These are phyloP conservation scores for Solanum sejunctum DNA, from an alignment of 257 asterid genomes.

Conservation along the genomic window DNA sequence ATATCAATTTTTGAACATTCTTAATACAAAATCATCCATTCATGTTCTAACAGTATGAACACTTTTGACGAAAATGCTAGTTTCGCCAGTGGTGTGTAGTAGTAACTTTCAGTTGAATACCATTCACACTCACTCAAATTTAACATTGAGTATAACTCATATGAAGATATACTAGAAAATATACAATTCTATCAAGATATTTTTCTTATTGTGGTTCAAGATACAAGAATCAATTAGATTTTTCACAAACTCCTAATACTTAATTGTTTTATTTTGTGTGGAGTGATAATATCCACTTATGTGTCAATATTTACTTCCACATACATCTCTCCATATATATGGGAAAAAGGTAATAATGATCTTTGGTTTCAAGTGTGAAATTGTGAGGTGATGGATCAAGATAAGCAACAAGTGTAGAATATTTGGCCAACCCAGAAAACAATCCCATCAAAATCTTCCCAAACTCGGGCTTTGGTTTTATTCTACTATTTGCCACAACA, in stretches of 20 bases:
- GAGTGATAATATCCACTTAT: neutral
- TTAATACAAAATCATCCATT: too few species aligned
- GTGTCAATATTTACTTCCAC: neutral
- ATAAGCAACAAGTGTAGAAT: constrained; percentile 69
- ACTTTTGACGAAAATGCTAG: too few species aligned
- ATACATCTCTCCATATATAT: neutral
- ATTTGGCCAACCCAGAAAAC: constrained; percentile 30
- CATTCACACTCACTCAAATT: neutral
- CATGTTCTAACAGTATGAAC: too few species aligned
- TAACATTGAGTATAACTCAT: neutral
- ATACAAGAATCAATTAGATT: neutral
- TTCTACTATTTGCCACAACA: neutral
- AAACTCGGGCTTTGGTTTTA: constrained; percentile 7
- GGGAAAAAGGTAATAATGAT: neutral
- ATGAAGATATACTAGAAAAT: neutral
- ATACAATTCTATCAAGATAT: too few species aligned
- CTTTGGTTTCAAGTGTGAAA: neutral
- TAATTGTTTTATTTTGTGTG: neutral
- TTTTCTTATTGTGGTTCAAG: neutral
- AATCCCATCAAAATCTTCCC: constrained; percentile 3
- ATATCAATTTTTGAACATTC: too few species aligned
- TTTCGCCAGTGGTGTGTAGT: neutral
- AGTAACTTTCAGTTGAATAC: neutral
- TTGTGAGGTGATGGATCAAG: constrained; percentile 45
- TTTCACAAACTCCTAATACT: neutral